These are phyloP conservation scores for Claviceps citrina DNA, from an alignment of 2,329 filamentous ascomycete genomes.

Conservation along the genomic window DNA sequence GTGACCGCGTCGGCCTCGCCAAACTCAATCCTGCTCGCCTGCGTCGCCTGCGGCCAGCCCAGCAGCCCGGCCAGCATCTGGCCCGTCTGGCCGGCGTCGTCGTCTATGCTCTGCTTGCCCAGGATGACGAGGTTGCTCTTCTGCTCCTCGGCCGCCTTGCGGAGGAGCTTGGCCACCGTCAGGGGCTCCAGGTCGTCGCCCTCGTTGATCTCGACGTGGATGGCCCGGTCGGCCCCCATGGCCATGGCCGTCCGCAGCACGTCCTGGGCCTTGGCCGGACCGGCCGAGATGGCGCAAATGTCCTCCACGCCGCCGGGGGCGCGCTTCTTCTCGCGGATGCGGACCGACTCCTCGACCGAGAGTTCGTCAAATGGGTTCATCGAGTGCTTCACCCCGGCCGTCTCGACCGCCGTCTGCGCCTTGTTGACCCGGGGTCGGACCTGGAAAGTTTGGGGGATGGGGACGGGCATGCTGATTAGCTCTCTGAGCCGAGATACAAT, in stretches of 20 bases:
- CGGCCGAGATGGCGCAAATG: constrained; percentile 79
- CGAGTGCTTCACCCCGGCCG: constrained; percentile 83
- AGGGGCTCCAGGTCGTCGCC: constrained; percentile 72
- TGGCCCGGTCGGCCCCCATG: constrained; percentile 86
- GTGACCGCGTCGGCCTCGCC: constrained; percentile 52
- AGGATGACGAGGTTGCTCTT: constrained; percentile 83
- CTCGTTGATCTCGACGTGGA: constrained; percentile 72
- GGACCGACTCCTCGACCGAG: constrained; percentile 88
- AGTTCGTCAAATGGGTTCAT: constrained; percentile 99
- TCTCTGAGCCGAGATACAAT: not conserved
- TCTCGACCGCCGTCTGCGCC: constrained; percentile 75
- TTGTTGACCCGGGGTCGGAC: constrained; percentile 58
- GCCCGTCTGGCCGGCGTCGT: constrained; percentile 87
- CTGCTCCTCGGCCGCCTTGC: constrained; percentile 65
- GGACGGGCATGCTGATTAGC: not conserved
- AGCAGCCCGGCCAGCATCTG: constrained; percentile 93
- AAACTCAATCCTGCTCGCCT: constrained; percentile 74
- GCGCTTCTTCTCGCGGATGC: constrained; percentile 74
- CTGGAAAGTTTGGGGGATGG: constrained; percentile 18
- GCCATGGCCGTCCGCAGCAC: constrained; percentile 93
- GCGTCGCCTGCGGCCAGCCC: constrained; percentile 87
- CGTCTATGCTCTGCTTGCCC: constrained; percentile 97
- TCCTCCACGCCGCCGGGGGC: constrained; percentile 66
- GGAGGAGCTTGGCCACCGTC: constrained; percentile 78
- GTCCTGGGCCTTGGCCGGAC: constrained; percentile 75